Percentiles rank a stretch among this genome's conserved stretches.
These are phyloP conservation scores for Calycina herbarum DNA, from an alignment of 2,329 filamentous ascomycete genomes.

Conservation along the genomic window DNA sequence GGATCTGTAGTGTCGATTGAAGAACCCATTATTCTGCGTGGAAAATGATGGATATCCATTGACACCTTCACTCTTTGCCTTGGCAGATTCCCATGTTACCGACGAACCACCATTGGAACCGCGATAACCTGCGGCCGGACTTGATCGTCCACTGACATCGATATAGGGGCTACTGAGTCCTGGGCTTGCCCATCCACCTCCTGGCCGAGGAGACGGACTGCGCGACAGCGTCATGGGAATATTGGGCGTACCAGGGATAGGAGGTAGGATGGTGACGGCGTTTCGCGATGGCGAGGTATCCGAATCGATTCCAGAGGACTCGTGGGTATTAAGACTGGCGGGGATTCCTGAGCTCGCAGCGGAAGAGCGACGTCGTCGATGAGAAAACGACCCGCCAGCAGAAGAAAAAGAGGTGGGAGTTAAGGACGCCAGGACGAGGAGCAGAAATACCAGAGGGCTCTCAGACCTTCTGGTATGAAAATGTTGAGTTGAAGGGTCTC, in stretches of 20 bases:
- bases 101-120: conserved; percentile 55
- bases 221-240: conserved; percentile 78
- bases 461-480: conserved; percentile 30
- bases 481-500: neutral
- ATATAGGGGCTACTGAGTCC: conserved; percentile 67
- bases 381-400: conserved; percentile 33
- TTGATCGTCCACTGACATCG: conserved; percentile 63
- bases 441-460: conserved; percentile 34
- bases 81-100: conserved; percentile 80
- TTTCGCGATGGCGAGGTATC: conserved; percentile 22
- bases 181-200: conserved; percentile 86
- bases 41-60: conserved; percentile 77
- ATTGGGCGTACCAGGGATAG: conserved; percentile 50
- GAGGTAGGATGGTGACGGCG: conserved; percentile 28
- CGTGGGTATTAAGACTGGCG: conserved; percentile 28
- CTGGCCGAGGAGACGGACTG: conserved; percentile 80
- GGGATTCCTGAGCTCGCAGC: conserved; percentile 34
- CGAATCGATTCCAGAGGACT: conserved; percentile 20
- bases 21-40: conserved; percentile 82
- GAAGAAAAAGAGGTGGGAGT: conserved; percentile 51
- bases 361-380: conserved; percentile 38
- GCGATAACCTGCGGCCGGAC: conserved; percentile 53
- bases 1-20: conserved; percentile 78
- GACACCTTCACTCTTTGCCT: conserved; percentile 71
- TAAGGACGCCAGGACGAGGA: conserved; percentile 52